Conservation (phyloP, 2,329 filamentous ascomycete species). For the Phyllosticta paracitricarpa region DNA sequence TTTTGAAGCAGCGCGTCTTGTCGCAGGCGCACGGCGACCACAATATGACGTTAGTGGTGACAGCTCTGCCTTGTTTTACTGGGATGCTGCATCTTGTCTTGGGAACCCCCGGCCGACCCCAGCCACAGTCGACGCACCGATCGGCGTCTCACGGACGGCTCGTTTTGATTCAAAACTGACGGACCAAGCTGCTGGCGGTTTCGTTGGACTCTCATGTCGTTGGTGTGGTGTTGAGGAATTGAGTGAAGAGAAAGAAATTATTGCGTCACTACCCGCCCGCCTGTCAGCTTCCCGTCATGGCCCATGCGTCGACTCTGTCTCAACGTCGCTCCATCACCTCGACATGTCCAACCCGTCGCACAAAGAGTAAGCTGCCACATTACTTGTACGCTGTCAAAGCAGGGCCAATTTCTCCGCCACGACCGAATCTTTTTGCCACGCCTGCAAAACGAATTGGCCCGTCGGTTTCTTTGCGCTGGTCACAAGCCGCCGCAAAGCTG, state of each 20-base stretch:
- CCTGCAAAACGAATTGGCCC: background rate
- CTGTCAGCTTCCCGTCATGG: background rate
- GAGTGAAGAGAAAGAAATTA: background rate
- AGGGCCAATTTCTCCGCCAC: background rate
- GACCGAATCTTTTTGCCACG: background rate
- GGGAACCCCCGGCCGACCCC: background rate
- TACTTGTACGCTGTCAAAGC: background rate
- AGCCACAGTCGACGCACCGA: background rate
- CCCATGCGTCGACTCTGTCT: background rate
- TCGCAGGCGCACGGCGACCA: slow-evolving; percentile 1
- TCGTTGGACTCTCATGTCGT: no score
- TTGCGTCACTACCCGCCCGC: background rate
- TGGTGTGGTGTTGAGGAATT: background rate
- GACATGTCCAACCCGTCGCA: background rate
- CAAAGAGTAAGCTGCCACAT: background rate
- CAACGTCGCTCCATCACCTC: background rate
- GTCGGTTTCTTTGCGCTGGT: background rate
- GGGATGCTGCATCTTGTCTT: background rate
- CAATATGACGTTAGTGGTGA: slow-evolving; percentile 6
- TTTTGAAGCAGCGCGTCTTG: background rate
- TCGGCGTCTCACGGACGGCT: background rate
- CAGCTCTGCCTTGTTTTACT: slow-evolving; percentile 9
- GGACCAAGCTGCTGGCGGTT: no score
- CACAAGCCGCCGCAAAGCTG: background rate
- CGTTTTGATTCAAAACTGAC: background rate